Evolutionary conservation across 495 filamentous ascomycete species (phyloP).

Genomic region (Hypoxylon intermedium): DNA sequence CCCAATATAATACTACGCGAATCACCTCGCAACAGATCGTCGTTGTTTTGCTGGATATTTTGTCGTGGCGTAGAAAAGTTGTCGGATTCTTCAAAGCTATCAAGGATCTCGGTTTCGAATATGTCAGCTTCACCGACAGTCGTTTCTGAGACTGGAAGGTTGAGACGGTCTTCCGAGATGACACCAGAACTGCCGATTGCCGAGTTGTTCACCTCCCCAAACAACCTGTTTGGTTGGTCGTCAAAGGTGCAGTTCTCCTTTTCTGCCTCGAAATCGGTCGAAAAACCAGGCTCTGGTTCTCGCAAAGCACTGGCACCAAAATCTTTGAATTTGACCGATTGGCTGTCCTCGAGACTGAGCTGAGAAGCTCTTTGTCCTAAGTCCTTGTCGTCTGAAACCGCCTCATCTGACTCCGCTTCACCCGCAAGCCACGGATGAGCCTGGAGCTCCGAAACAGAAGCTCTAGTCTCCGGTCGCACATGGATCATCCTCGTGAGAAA

Average conservation of each 20-base stretch:
- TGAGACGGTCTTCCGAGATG: constrained; percentile 51
- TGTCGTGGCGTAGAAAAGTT: constrained; percentile 46
- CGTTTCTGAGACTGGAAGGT: constrained; percentile 50
- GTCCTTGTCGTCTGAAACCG: constrained; percentile 60
- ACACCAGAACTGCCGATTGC: constrained; percentile 67
- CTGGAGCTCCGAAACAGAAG: constrained; percentile 68
- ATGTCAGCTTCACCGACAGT: constrained; percentile 46
- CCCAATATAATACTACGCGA: constrained; percentile 48
- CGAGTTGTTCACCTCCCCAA: constrained; percentile 80
- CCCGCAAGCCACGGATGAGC: constrained; percentile 71
- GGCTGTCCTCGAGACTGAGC: constrained; percentile 64
- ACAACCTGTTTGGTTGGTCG: constrained; percentile 63
- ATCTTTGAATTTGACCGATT: neutral
- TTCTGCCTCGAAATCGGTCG: constrained; percentile 45
- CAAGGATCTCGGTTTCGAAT: constrained; percentile 47
- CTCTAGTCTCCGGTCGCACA: constrained; percentile 70
- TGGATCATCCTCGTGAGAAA: constrained; percentile 81
- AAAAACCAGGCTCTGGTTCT: constrained; percentile 30
- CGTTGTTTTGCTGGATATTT: constrained; percentile 32
- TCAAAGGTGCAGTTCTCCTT: constrained; percentile 54
- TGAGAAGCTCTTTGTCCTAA: constrained; percentile 68
- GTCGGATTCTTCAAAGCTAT: constrained; percentile 51
- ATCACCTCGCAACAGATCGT: constrained; percentile 43
- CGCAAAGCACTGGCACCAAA: constrained; percentile 11
- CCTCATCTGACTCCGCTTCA: constrained; percentile 50